phyloP scores from a whole-genome alignment of 257 asterid species.

The Solanum commersonii region DNA sequence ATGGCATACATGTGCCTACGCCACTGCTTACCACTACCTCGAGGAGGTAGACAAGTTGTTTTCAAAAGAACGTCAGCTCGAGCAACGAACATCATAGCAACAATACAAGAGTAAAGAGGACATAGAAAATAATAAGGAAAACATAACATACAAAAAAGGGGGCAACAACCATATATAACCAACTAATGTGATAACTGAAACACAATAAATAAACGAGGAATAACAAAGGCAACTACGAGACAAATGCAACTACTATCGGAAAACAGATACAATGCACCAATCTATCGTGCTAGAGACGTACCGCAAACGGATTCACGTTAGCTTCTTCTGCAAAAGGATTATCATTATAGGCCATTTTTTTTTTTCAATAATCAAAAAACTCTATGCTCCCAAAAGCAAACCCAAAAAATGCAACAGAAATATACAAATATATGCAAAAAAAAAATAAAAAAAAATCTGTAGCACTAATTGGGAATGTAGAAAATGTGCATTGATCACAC shows the following conservation, averaged over 20 bases:
- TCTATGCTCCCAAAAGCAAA: background rate
- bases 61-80: background rate
- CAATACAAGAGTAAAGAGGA: background rate
- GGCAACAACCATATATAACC: background rate
- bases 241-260: background rate
- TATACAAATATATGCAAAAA: background rate
- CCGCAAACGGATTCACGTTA: constrained; percentile 82
- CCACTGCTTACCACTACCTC: background rate
- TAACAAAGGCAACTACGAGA: background rate
- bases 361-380: background rate
- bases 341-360: constrained; percentile 52
- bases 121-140: too few species aligned
- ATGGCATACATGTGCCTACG: too few species aligned
- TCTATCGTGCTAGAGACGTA: background rate
- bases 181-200: background rate
- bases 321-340: constrained; percentile 77
- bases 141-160: background rate
- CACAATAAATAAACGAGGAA: background rate
- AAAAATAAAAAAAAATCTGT: background rate
- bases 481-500: background rate
- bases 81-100: background rate
- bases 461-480: background rate
- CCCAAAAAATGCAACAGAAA: background rate
- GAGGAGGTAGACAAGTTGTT: background rate
- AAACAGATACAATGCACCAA: background rate